Base-by-base conservation (phyloP, 2,329 filamentous ascomycete genomes). In the Talaromyces islandicus region DNA sequence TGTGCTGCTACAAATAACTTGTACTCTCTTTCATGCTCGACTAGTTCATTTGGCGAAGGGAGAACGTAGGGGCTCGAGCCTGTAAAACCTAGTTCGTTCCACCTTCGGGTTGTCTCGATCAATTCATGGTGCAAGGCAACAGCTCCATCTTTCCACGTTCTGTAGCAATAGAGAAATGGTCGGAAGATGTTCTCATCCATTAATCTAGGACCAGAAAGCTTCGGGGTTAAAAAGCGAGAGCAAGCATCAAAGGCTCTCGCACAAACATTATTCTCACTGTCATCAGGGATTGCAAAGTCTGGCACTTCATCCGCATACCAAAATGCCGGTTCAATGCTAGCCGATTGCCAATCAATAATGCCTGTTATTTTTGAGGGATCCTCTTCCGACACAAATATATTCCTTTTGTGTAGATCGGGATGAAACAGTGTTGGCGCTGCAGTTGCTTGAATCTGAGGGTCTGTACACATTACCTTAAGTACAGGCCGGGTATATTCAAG, bases 261-360 rank as follows among this genome's bases (percentile, higher is more conserved):
- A 61, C 67, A 74, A 57, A 70, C 62, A 56, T 72, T 68, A 59
- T 68, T 68, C 24, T 60, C 46, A 24, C 21, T 46, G 56, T 68
- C 60, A 60, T 64, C 59, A 59, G 63, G 32, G 63, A 63, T 68
- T 51, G 73, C 70, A 65, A 79, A 77, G 66, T 79, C 77, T 30
- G 76, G 75, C 11, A 69, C 62, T 19, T 72, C 69, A 61, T 75
- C 67, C 60, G 71, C 64, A 63, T 77, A 74, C 66, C 69, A 73
- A 60, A 77, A 78, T 41, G 71, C 69, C 55, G 75, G 75, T 60
- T 78, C 73, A 57, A 78, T 69, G 63, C 70, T 73, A 48, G 69
- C 63, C 1, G 71, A 73, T 64, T 79, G 75, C 76, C 74, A 79
- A 62, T 79, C 76, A 17, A 79, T 75, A 17, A 79, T 73, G 12